Evolutionary conservation across 2,329 filamentous ascomycete species (phyloP), one percentile per base, ranked within the genome.

Genomic region (Aspergillus sp.): DNA sequence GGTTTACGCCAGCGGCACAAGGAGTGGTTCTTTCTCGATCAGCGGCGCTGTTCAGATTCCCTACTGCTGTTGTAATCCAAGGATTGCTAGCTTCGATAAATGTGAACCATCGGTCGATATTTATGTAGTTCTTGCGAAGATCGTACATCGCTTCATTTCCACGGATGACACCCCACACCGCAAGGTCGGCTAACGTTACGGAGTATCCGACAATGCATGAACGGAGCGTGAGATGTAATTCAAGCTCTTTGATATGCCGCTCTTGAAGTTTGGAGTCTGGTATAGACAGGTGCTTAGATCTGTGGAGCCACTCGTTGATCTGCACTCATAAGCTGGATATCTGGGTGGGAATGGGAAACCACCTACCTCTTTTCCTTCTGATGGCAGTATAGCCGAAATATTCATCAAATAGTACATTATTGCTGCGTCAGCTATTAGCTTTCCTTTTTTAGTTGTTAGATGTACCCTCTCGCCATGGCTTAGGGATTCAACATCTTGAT

Each of bases 341-440:
- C 14, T 5, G 4, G 1, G 14, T n/a, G 10, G 3, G 12, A 4
- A 36, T 2, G 31, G 31, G 1, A 12, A 1, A 12, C 2, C 1
- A 16, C 36, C 6, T 42, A 42, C 36, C 4, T n/a, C 16, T 42
- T 2, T 1, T 4, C 7, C 1, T 5, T 42, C 14, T 7, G 36
- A 16, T n/a, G 36, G 14, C 3, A 16, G n/a, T 1, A 6, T 5
- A 14, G n/a, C 6, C 3, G 7, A 12, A 42, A n/a, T 42, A 4
- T n/a, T 42, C 14, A n/a, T 6, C 6, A 42, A n/a, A 42, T 42
- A 42, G 6, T 14, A 42, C 36, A 42, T 12, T 1, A 42, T 42
- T 7, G 36, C 36, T n/a, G 2, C 16, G 14, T 42, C 14, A 7
- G 6, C 14, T 16, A 42, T 42, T 7, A 12, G 16, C 16, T 42